These are phyloP conservation scores for Linum lewisii DNA, from an alignment of 345 rosid species.

Conservation along the genomic window DNA sequence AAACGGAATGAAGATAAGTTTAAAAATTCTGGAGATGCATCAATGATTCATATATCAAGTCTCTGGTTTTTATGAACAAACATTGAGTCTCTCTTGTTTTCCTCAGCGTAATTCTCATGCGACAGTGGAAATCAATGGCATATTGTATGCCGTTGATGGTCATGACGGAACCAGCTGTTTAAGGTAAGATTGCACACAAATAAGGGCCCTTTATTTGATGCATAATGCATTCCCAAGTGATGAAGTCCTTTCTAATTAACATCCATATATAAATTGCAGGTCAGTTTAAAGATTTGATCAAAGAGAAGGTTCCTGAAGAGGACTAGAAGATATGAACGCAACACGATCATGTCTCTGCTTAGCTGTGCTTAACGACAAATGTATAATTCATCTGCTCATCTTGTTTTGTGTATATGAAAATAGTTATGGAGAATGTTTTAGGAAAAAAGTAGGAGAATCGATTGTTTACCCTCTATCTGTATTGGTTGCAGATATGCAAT, in stretches of 20 bases:
- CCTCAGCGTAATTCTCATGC: slow-evolving; percentile 69
- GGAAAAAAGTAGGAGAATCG: too few relatives aligned
- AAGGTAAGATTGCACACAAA: slow-evolving; percentile 58
- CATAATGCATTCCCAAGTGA: too few relatives aligned
- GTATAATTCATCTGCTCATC: slow-evolving; percentile 17
- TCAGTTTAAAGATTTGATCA: slow-evolving; percentile 78
- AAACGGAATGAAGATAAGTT: background rate
- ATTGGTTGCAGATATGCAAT: slow-evolving; percentile 27
- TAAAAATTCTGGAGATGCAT: background rate
- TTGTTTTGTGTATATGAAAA: too few relatives aligned
- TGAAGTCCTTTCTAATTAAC: background rate
- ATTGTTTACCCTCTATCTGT: background rate
- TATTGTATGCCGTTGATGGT: slow-evolving; percentile 68
- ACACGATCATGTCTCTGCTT: slow-evolving; percentile 62
- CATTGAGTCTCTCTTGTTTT: slow-evolving; percentile 8
- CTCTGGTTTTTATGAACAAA: background rate
- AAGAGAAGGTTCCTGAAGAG: slow-evolving; percentile 64
- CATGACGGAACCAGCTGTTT: slow-evolving; percentile 39
- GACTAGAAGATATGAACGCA: slow-evolving; percentile 42
- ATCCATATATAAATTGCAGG: slow-evolving; percentile 28
- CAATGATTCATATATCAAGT: background rate
- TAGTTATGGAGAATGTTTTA: too few relatives aligned
- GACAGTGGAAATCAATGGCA: slow-evolving; percentile 49
- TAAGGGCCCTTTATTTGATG: too few relatives aligned
- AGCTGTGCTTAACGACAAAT: slow-evolving; percentile 53